Conservation (phyloP, 192 early-diverging fungal species). For the Gryganskiella cystojenkinii region DNA sequence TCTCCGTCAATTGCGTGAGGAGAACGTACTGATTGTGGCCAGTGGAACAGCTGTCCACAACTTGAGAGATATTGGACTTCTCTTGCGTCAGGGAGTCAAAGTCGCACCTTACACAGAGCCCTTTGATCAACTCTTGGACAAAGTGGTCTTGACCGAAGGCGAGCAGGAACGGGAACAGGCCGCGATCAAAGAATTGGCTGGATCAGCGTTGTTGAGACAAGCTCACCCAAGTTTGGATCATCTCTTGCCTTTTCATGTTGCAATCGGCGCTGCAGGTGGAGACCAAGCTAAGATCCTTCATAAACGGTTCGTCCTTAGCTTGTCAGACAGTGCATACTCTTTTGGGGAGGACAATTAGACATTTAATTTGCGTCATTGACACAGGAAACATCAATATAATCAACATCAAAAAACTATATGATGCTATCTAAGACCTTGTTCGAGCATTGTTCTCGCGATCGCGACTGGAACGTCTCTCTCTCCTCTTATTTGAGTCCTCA, state of each 20-base stretch:
- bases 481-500: background rate
- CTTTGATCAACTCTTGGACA: constrained; percentile 71
- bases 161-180: constrained; percentile 50
- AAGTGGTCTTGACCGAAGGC: constrained; percentile 43
- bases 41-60: constrained; percentile 78
- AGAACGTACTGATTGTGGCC: constrained; percentile 72
- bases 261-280: constrained; percentile 66
- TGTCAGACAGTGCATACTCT: constrained; percentile 37
- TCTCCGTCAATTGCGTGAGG: constrained; percentile 57
- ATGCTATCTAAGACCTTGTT: background rate
- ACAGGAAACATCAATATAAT: too few species aligned
- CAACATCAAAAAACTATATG: too few species aligned
- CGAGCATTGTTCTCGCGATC: background rate
- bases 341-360: constrained; percentile 35
- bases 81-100: constrained; percentile 17
- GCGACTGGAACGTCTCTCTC: background rate
- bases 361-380: too few species aligned
- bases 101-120: constrained; percentile 62
- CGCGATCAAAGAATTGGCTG: constrained; percentile 52
- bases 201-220: constrained; percentile 54
- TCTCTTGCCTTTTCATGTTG: constrained; percentile 75
- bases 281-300: constrained; percentile 53
- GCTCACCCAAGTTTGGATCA: constrained; percentile 78
- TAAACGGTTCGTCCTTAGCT: constrained; percentile 39
- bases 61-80: constrained; percentile 59